Conservation (phyloP, 148 eudicot species). For the Simmondsia chinensis region DNA sequence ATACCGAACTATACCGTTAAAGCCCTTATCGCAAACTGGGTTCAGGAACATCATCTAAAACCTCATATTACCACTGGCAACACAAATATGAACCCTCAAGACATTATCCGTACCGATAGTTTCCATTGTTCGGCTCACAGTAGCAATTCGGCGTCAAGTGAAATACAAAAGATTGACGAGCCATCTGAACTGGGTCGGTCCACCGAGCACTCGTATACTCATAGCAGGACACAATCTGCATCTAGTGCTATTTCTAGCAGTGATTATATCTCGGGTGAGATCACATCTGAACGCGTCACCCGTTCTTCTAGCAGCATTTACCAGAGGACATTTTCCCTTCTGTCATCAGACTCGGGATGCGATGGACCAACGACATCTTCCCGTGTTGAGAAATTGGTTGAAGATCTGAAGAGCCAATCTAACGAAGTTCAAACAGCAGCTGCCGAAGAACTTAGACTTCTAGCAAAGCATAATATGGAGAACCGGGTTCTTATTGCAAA, state of each 20-base stretch:
- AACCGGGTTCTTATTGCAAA: constrained; percentile 61
- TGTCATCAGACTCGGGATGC: constrained; percentile 24
- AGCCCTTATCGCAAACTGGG: constrained; percentile 80
- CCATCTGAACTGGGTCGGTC: constrained; percentile 29
- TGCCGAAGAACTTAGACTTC: constrained; percentile 58
- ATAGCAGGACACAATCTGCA: constrained; percentile 73
- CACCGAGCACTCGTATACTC: constrained; percentile 57
- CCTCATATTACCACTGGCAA: constrained; percentile 12
- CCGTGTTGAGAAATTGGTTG: constrained; percentile 48
- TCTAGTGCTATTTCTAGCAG: constrained; percentile 61
- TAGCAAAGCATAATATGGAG: constrained; percentile 64
- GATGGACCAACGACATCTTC: constrained; percentile 45
- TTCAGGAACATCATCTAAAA: constrained; percentile 53
- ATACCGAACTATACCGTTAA: constrained; percentile 85
- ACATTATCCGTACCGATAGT: constrained; percentile 36
- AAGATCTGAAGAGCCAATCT: constrained; percentile 43
- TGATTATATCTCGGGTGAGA: constrained; percentile 48
- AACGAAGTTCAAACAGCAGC: constrained; percentile 42
- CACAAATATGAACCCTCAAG: constrained; percentile 20
- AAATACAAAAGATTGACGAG: constrained; percentile 23
- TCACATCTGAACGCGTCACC: constrained; percentile 19
- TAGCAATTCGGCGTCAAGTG: constrained; percentile 39
- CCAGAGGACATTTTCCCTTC: constrained; percentile 27
- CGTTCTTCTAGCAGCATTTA: constrained; percentile 26
- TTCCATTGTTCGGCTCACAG: constrained; percentile 30